Evolutionary conservation across 1,284 basidiomycete genomes (phyloP).

Genomic region (Xanthoconium separans): DNA sequence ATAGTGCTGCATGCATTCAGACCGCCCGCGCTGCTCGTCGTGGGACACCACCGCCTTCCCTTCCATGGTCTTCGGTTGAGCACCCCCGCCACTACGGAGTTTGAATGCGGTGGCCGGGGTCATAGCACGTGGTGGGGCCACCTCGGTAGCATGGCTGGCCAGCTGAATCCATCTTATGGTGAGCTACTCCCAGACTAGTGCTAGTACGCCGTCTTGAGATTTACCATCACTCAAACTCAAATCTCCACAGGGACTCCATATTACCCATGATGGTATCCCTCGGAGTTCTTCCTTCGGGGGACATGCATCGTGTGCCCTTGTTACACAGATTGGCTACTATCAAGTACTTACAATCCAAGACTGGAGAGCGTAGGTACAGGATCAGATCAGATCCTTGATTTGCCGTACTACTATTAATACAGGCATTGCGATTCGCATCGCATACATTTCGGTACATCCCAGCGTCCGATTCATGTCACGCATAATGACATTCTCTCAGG

Average conservation of each 20-base stretch:
- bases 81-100: conserved; percentile 26
- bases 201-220: not conserved
- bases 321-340: not conserved
- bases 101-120: conserved; percentile 4
- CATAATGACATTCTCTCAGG: conserved; percentile 5
- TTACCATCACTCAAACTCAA: not conserved
- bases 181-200: too few species aligned
- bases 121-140: too few species aligned
- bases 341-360: not conserved
- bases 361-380: not conserved
- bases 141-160: too few species aligned
- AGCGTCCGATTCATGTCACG: not conserved
- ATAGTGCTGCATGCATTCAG: not conserved
- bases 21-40: not conserved
- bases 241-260: not conserved
- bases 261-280: not conserved
- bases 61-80: not conserved
- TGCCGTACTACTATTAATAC: not conserved
- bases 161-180: too few species aligned
- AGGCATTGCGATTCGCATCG: conserved; percentile 1
- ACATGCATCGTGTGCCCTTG: not conserved
- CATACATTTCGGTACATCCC: not conserved
- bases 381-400: not conserved
- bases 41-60: not conserved
- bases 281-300: conserved; percentile 3